Evolutionary conservation across 352 stramenopile species (phyloP).

Genomic region (Aphanomyces invadans): DNA sequence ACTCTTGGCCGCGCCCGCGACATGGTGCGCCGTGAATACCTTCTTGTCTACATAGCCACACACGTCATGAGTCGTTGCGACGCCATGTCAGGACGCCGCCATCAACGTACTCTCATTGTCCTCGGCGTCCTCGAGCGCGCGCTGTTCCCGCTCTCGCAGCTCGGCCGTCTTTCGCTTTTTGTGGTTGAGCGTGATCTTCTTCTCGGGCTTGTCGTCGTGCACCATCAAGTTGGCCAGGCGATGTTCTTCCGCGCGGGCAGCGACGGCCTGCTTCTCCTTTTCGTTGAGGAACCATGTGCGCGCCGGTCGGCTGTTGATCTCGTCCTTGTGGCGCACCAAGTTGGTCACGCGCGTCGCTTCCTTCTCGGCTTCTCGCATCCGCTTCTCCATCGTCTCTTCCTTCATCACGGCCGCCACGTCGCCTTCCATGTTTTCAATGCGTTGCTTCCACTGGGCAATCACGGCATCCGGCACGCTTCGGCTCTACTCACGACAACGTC

Average conservation of each 20-base stretch:
- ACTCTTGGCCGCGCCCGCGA: conserved; percentile 66
- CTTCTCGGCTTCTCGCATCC: conserved; percentile 83
- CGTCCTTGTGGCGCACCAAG: conserved; percentile 84
- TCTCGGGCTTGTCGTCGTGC: conserved; percentile 39
- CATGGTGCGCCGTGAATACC: conserved; percentile 75
- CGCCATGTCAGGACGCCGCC: not conserved
- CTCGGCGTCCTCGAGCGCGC: conserved; percentile 57
- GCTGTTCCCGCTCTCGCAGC: conserved; percentile 75
- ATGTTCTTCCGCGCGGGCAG: conserved; percentile 57
- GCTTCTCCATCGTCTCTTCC: conserved; percentile 85
- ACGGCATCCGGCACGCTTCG: conserved; percentile 81
- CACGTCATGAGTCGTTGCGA: not conserved
- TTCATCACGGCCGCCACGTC: conserved; percentile 77
- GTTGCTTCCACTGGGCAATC: conserved; percentile 80
- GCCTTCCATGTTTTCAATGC: conserved; percentile 73
- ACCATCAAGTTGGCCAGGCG: conserved; percentile 37
- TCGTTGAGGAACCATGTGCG: conserved; percentile 91
- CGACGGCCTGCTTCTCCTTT: conserved; percentile 82
- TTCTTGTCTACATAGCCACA: conserved; percentile 31
- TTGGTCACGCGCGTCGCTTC: conserved; percentile 86
- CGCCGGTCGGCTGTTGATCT: conserved; percentile 80
- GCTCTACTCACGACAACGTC: conserved; percentile 49
- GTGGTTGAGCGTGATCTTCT: conserved; percentile 81
- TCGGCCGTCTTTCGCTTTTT: conserved; percentile 80
- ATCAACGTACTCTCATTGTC: conserved; percentile 36